phyloP scores from a whole-genome alignment of 2,329 filamentous ascomycete genomes.

The Metarhizium album region DNA sequence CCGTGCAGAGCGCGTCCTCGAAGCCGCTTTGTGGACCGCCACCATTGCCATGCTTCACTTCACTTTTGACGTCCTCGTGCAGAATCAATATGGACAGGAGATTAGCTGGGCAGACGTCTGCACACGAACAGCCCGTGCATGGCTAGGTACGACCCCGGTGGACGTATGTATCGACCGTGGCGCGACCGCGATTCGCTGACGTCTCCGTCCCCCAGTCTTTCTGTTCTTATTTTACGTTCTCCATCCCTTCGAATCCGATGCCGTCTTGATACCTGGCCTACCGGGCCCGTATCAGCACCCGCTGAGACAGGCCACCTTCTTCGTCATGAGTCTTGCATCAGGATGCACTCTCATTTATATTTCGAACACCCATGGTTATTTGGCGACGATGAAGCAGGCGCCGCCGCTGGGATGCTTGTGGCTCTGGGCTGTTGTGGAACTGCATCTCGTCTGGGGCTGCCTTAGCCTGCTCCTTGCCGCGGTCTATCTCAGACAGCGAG shows the following conservation, averaged over 20 bases:
- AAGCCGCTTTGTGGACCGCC: constrained; percentile 46
- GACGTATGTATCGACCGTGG: not conserved
- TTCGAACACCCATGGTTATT: constrained; percentile 70
- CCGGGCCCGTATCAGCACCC: constrained; percentile 32
- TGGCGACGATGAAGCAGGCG: constrained; percentile 82
- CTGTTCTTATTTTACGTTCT: constrained; percentile 43
- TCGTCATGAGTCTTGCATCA: constrained; percentile 44
- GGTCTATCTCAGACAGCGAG: constrained; percentile 36
- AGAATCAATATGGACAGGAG: constrained; percentile 64
- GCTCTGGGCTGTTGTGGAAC: constrained; percentile 87
- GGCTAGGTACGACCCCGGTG: constrained; percentile 32
- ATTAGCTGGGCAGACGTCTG: constrained; percentile 49
- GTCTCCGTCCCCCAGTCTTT: constrained; percentile 38
- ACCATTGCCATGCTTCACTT: constrained; percentile 64
- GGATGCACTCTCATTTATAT: constrained; percentile 76
- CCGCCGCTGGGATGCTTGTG: constrained; percentile 84
- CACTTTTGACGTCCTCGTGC: constrained; percentile 68
- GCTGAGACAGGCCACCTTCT: constrained; percentile 53
- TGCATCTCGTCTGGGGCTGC: constrained; percentile 58
- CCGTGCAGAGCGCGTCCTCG: constrained; percentile 39
- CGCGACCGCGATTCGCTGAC: not conserved
- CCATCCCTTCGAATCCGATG: constrained; percentile 40
- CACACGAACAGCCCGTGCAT: constrained; percentile 39
- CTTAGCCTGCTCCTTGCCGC: constrained; percentile 36
- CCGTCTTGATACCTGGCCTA: constrained; percentile 38